Percentiles rank a stretch among this genome's conserved stretches.
phyloP scores from a whole-genome alignment of 2,329 filamentous ascomycete species.

The Colletotrichum eremochloae region DNA sequence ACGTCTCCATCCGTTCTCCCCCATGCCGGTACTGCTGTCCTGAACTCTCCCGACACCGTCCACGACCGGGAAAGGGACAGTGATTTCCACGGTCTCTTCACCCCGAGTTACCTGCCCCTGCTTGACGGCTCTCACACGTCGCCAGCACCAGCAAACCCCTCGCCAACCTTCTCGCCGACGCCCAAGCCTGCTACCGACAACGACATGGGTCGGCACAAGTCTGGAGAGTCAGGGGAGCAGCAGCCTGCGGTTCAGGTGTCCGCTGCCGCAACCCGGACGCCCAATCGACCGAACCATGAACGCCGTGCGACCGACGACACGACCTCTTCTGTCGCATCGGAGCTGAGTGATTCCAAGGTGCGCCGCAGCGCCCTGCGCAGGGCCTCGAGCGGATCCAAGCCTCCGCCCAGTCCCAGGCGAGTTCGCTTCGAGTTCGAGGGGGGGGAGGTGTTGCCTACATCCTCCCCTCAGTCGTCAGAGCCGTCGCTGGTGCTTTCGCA shows the following conservation, averaged over 20 bases:
- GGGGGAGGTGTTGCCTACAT: constrained; percentile 71
- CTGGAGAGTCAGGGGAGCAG: constrained; percentile 11
- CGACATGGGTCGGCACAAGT: constrained; percentile 32
- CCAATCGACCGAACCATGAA: constrained; percentile 52
- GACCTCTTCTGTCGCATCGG: constrained; percentile 65
- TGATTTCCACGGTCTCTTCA: constrained; percentile 74
- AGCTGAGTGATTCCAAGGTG: constrained; percentile 63
- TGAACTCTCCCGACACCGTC: constrained; percentile 40
- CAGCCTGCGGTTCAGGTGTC: constrained; percentile 23
- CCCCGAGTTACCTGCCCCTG: constrained; percentile 72
- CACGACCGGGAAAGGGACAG: constrained; percentile 65
- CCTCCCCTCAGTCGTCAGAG: constrained; percentile 62
- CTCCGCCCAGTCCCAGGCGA: constrained; percentile 67
- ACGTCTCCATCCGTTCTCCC: constrained; percentile 26
- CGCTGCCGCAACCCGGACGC: constrained; percentile 39
- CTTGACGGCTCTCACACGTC: constrained; percentile 61
- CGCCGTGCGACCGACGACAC: constrained; percentile 62
- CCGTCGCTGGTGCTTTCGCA: constrained; percentile 49
- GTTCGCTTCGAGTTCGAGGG: constrained; percentile 74
- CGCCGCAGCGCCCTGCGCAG: constrained; percentile 71
- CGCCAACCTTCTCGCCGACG: constrained; percentile 43
- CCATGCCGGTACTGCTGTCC: constrained; percentile 34
- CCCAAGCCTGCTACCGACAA: constrained; percentile 35
- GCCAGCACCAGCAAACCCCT: constrained; percentile 40
- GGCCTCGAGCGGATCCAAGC: constrained; percentile 63